These are phyloP conservation scores for Exophiala oligosperma DNA, from an alignment of 2,329 filamentous ascomycete species.

Conservation along the genomic window DNA sequence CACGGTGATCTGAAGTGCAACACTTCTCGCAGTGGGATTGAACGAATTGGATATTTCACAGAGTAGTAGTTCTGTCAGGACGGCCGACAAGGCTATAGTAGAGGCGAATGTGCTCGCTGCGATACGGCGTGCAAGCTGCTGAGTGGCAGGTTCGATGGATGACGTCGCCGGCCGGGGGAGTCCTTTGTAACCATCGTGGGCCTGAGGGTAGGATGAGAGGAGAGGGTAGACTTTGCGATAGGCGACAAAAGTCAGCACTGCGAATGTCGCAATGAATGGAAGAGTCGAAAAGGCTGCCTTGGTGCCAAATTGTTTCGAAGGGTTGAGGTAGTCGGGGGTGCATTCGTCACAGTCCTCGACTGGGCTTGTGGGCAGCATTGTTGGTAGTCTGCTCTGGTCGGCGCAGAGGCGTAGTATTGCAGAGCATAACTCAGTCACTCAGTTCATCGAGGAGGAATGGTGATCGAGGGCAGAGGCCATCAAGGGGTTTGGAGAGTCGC, in stretches of 20 bases:
- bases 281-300: constrained; percentile 57
- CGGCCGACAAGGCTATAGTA: constrained; percentile 74
- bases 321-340: constrained; percentile 24
- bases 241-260: constrained; percentile 62
- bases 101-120: constrained; percentile 69
- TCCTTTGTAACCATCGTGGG: constrained; percentile 17
- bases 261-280: constrained; percentile 72
- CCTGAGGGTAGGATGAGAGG: constrained; percentile 50
- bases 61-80: constrained; percentile 77
- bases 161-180: constrained; percentile 23
- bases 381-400: constrained; percentile 1
- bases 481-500: too few relatives aligned
- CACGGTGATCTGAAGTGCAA: constrained; percentile 69
- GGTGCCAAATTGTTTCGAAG: constrained; percentile 22
- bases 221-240: constrained; percentile 70
- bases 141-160: constrained; percentile 30
- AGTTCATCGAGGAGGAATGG: background rate
- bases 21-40: constrained; percentile 64
- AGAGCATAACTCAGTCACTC: constrained; percentile 15
- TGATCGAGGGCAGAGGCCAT: too few relatives aligned
- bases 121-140: constrained; percentile 34
- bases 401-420: background rate
- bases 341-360: constrained; percentile 34
- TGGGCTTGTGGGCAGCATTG: constrained; percentile 23
- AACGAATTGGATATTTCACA: constrained; percentile 79